phyloP scores from a whole-genome alignment of 2,329 filamentous ascomycete species.

The Metarhizium sp. region DNA sequence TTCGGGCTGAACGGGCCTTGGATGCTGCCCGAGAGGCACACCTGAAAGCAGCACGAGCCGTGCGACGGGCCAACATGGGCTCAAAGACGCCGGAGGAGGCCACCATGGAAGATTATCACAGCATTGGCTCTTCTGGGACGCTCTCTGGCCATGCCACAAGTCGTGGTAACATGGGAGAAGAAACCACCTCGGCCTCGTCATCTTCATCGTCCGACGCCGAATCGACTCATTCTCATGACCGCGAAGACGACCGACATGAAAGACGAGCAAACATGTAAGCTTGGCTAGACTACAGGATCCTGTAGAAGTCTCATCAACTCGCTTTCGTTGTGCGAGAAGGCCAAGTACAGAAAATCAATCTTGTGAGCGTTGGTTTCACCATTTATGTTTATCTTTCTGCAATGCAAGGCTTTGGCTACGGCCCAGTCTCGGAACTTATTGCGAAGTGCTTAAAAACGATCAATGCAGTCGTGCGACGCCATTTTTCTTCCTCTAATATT shows the following conservation, averaged over 20 bases:
- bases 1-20: constrained; percentile 60
- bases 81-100: constrained; percentile 26
- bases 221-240: constrained; percentile 20
- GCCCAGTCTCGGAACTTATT: background rate
- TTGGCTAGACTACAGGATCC: background rate
- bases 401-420: constrained; percentile 3
- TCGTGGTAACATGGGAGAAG: constrained; percentile 21
- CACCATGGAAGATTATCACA: constrained; percentile 35
- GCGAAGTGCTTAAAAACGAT: background rate
- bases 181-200: constrained; percentile 17
- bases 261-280: background rate
- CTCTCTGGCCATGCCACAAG: constrained; percentile 26
- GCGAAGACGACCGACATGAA: background rate
- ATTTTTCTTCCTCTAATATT: background rate
- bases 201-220: constrained; percentile 27
- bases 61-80: constrained; percentile 41
- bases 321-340: background rate
- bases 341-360: background rate
- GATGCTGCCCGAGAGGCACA: constrained; percentile 26
- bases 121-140: constrained; percentile 35
- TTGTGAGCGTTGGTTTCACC: background rate
- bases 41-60: constrained; percentile 23
- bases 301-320: background rate
- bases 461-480: background rate
- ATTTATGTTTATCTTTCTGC: background rate